Conservation (phyloP, 1,284 basidiomycete genomes). For the Cryptococcus sp. region DNA sequence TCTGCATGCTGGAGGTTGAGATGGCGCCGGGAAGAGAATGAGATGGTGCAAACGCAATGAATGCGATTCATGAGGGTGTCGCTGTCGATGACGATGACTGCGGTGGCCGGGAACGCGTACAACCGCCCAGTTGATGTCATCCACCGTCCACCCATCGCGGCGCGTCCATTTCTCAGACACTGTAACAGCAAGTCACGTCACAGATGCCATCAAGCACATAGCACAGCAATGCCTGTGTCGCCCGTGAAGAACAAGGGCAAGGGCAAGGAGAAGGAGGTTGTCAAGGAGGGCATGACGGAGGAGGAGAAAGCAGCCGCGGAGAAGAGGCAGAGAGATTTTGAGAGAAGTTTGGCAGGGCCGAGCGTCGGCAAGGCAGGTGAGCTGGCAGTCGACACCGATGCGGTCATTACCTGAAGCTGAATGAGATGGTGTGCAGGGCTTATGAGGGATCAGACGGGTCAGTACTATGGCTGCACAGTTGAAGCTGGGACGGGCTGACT, state of each 20-base stretch:
- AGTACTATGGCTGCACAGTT: conserved; percentile 19
- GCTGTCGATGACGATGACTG: too few relatives aligned
- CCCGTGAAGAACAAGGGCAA: not conserved
- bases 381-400: not conserved
- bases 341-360: conserved; percentile 48
- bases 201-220: conserved; percentile 1
- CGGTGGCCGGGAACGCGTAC: too few relatives aligned
- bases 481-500: too few relatives aligned
- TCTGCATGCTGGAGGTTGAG: conserved; percentile 25
- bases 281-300: conserved; percentile 42
- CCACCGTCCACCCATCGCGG: too few relatives aligned
- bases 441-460: conserved; percentile 46
- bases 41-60: too few relatives aligned
- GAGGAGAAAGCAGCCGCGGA: conserved; percentile 24
- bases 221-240: not conserved
- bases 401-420: not conserved
- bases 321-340: conserved; percentile 36
- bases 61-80: too few relatives aligned
- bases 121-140: too few relatives aligned
- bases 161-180: too few relatives aligned
- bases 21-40: not conserved
- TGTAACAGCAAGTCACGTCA: not conserved
- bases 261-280: conserved; percentile 2
- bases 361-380: conserved; percentile 50
- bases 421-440: conserved; percentile 28